phyloP scores from a whole-genome alignment of 1,139 yeast genomes.

The Pichia sp. region DNA sequence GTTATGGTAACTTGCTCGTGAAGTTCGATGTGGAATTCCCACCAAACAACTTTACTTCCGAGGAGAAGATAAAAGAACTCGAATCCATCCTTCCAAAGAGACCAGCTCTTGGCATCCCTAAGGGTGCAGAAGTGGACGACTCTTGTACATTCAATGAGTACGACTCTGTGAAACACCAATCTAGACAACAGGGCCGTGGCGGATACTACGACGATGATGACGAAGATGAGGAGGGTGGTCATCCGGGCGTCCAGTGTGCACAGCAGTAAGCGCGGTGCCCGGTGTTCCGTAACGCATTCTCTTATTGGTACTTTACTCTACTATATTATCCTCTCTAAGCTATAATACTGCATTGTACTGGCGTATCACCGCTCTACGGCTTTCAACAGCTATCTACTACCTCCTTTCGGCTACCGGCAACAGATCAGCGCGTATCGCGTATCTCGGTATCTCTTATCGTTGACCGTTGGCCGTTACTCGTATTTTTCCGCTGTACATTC shows the following conservation, averaged over 20 bases:
- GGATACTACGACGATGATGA: conserved; percentile 44
- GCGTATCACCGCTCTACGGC: no score
- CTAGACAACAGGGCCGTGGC: conserved; percentile 32
- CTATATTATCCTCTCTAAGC: no score
- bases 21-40: conserved; percentile 75
- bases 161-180: conserved; percentile 51
- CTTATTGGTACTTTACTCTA: no score
- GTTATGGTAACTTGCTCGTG: conserved; percentile 64
- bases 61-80: conserved; percentile 58
- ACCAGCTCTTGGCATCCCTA: conserved; percentile 47
- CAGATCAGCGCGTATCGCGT: no score
- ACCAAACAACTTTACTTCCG: conserved; percentile 50
- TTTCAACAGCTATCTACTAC: no score
- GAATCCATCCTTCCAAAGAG: conserved; percentile 65
- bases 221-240: conserved; percentile 49
- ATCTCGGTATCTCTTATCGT: no score
- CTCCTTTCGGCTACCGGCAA: no score
- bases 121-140: conserved; percentile 69
- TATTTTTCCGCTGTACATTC: no score
- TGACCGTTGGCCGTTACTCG: no score
- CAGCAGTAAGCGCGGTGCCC: conserved; percentile 46
- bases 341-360: no score
- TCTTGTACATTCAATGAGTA: conserved; percentile 58
- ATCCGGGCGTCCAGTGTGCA: conserved; percentile 82
- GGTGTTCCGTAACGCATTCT: no score